These are phyloP conservation scores for Fusarium sarcochroum DNA, from an alignment of 2,329 filamentous ascomycete genomes.

Conservation along the genomic window DNA sequence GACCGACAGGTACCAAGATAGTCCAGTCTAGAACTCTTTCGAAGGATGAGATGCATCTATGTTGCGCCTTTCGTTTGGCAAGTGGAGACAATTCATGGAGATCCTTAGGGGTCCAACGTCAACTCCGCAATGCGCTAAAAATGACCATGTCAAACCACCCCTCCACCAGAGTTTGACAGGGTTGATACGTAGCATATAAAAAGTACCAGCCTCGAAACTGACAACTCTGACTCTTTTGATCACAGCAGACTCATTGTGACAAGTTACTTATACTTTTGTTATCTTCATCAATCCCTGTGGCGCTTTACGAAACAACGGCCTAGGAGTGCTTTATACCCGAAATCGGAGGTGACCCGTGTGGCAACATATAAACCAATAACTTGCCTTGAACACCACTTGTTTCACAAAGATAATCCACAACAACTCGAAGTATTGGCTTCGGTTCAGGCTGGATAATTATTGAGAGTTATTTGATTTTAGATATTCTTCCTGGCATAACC, in stretches of 20 bases:
- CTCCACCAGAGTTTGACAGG: not conserved
- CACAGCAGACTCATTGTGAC: too few relatives aligned
- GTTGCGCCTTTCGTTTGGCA: constrained; percentile 20
- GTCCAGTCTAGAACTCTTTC: constrained; percentile 10
- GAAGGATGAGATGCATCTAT: constrained; percentile 5
- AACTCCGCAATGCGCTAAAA: constrained; percentile 14
- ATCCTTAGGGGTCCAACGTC: constrained; percentile 1
- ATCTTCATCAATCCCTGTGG: not conserved
- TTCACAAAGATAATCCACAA: too few relatives aligned
- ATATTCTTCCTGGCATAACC: not conserved
- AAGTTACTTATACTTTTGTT: too few relatives aligned
- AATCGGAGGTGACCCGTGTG: too few relatives aligned
- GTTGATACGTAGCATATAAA: not conserved
- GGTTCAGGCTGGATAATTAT: too few relatives aligned
- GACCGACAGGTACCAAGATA: not conserved
- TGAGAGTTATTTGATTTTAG: too few relatives aligned
- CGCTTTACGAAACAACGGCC: not conserved
- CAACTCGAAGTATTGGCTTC: too few relatives aligned
- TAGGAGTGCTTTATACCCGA: not conserved
- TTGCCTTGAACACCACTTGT: too few relatives aligned
- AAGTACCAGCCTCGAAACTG: not conserved
- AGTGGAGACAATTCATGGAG: constrained; percentile 15
- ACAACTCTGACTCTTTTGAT: not conserved
- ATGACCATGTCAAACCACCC: not conserved
- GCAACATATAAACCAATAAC: too few relatives aligned